Percentiles rank a stretch among this genome's conserved stretches.
These are phyloP conservation scores for Chaetomium tenue DNA, from an alignment of 495 filamentous ascomycete species.

Conservation along the genomic window DNA sequence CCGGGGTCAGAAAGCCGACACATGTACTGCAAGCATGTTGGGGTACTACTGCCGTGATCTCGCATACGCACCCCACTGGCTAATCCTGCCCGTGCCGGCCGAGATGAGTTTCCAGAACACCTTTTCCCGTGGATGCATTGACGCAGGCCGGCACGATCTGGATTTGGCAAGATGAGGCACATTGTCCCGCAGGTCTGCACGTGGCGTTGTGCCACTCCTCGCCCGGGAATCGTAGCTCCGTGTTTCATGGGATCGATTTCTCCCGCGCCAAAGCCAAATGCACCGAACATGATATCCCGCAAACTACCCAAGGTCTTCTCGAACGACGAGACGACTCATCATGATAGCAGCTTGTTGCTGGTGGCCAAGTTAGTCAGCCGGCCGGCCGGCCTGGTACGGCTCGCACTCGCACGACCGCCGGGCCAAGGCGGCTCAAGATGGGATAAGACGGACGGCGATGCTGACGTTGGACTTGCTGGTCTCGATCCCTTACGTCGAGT, in stretches of 20 bases:
- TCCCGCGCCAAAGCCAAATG: conserved; percentile 9
- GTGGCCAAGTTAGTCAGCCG: not conserved
- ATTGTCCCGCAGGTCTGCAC: not conserved
- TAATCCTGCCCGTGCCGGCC: not conserved
- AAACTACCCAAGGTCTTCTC: not conserved
- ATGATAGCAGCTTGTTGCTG: not conserved
- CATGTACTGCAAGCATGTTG: not conserved
- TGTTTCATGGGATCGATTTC: conserved; percentile 29
- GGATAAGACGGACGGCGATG: too few species aligned
- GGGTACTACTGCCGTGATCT: not conserved
- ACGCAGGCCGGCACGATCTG: not conserved
- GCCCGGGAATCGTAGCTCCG: conserved; percentile 28
- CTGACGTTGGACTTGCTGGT: too few species aligned
- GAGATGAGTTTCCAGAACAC: not conserved
- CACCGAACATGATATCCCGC: not conserved
- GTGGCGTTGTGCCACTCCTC: conserved; percentile 13
- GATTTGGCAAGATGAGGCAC: not conserved
- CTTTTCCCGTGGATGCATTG: not conserved
- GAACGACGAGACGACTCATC: not conserved
- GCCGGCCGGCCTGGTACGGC: too few species aligned
- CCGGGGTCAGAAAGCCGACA: not conserved
- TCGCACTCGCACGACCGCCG: not conserved
- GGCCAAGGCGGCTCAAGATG: not conserved
- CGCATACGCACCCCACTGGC: not conserved
- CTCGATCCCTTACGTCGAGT: too few species aligned